phyloP scores from a whole-genome alignment of 257 asterid genomes.

The Solanum piurae region DNA sequence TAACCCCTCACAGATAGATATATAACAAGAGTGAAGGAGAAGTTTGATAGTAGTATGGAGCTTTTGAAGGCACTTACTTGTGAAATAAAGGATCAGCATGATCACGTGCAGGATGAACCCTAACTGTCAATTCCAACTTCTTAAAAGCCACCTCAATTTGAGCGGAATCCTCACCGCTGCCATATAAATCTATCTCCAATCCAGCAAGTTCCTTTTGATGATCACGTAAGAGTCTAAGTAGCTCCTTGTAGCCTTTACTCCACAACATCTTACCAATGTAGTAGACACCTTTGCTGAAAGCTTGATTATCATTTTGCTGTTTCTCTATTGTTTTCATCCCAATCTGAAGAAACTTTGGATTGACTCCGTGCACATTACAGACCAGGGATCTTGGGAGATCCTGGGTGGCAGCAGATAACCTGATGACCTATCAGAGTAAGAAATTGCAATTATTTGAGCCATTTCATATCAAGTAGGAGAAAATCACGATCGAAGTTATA shows the following conservation, averaged over 20 bases:
- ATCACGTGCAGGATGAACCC: constrained; percentile 93
- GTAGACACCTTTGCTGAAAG: constrained; percentile 79
- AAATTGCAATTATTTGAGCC: neutral
- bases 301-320: constrained; percentile 33
- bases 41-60: neutral
- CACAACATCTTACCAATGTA: constrained; percentile 97
- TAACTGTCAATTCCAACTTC: constrained; percentile 52
- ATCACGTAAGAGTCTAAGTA: constrained; percentile 59
- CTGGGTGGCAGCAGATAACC: constrained; percentile 98
- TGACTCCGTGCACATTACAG: constrained; percentile 96
- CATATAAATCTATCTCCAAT: constrained; percentile 72
- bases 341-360: constrained; percentile 82
- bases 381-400: constrained; percentile 89
- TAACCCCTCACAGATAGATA: neutral
- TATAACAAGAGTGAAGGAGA: neutral
- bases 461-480: neutral
- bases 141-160: constrained; percentile 66
- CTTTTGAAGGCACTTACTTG: constrained; percentile 44
- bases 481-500: neutral
- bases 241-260: constrained; percentile 96
- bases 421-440: constrained; percentile 54
- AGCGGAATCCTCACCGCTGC: constrained; percentile 87
- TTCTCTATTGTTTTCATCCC: constrained; percentile 67
- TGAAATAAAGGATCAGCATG: constrained; percentile 91
- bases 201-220: constrained; percentile 72